Evolutionary conservation across 2,329 filamentous ascomycete genomes (phyloP), one percentile per base, ranked within the genome.

Genomic region (Dryadomyces quercivorus): DNA sequence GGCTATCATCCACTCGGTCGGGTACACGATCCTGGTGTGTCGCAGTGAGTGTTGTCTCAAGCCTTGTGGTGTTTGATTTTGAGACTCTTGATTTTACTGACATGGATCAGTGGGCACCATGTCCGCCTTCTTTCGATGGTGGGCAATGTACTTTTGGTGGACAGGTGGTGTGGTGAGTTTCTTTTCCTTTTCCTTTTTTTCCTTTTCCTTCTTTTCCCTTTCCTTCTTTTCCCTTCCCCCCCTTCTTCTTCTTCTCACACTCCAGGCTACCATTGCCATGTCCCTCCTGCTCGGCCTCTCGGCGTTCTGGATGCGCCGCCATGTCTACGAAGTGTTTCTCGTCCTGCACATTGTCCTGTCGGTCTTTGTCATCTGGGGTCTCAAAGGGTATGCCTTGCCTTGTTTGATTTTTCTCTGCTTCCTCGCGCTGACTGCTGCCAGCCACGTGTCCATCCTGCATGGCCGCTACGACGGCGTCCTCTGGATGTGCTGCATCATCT

Each of bases 1-100:
- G 59, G 83, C 81, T 1, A 70, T 85, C 1, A 64, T 82, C 0
- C 84, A 88, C 61, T 83, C 81, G 0, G 55, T 83, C 1, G 75
- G 76, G 0, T 87, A 85, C 57, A 74, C 77, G 0, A 56, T 76
- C 2, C 18, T 60, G 2, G 67, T 76, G 1, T 62, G 69, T 2
- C 18, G 56, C 62, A 34, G 56, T 55, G n/a, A 15, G 51, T 43
- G 16, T 12, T 34, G 9, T 38, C 26, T 8, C 26, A 8, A 4
- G 6, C 2, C 45, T 22, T 34, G 2, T 16, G 38, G 8, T 10
- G 13, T n/a, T 12, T 15, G 18, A 10, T 52, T 20, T 31, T 40
- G 10, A 38, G 22, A 6, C 16, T 7, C n/a, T 20, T 9, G 16
- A 18, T 5, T 15, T 8, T 5, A 16, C 2, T 7, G 36, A 12